Evolutionary conservation across 371 early-diverging fungal genomes (phyloP), one percentile per base, ranked within the genome.

Genomic region (Amoeboaphelidium protococcarum): DNA sequence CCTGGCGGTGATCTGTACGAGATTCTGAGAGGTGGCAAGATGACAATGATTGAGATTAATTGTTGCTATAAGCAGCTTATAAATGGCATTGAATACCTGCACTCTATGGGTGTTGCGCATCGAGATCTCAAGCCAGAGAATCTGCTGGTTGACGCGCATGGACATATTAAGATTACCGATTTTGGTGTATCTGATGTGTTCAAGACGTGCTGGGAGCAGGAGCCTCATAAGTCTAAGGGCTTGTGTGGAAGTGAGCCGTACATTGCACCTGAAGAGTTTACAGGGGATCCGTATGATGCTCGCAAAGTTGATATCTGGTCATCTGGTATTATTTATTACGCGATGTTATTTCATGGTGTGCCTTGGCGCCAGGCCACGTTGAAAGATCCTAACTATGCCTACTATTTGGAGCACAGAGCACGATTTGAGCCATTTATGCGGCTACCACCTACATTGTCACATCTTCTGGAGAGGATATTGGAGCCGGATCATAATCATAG

Each of bases 131-230:
- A 63, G 46, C 64, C 63, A 26, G 73, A 96, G 62, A 97, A 98
- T 61, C 63, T 96, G 25, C 63, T 96, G 1, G 55, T 97, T 47
- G 83, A 87, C 44, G 61, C 59, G 2, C 63, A 64, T n/a, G 74
- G 79, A 45, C 74, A 73, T 13, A 55, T 96, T 44, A 98, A 98
- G 64, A 90, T 95, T 56, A 82, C 90, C 22, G 95, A 98, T 63
- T 98, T 92, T 73, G 91, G 95, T 40, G 85, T 88, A 3, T 79
- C 91, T 1, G 81, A 82, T 48, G 87, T 92, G 0, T 88, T 88
- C 65, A 65, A 79, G 13, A 22, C 23, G 13, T 23, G 23, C 10
- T 45, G 45, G 45, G 45, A 45, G 23, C 25, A 45, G 22, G 43
- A 45, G 16, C 26, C 53, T 2, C 49, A 49, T 13, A 63, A 65